phyloP scores from a whole-genome alignment of 768 basidiomycete genomes.

The Pleurotus tuber-regium region DNA sequence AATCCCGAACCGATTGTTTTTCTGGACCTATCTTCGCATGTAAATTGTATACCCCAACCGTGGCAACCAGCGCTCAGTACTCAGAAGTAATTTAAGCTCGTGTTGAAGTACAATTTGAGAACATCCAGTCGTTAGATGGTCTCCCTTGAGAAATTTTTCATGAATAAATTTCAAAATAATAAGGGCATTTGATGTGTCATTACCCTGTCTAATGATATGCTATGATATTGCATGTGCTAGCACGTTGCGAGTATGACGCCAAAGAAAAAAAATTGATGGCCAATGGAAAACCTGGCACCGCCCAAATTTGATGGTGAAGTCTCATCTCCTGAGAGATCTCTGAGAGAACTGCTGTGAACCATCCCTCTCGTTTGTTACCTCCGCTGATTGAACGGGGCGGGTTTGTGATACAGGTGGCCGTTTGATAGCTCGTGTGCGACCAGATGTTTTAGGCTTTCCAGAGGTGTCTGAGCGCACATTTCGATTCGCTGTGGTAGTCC shows the following conservation, averaged over 20 bases:
- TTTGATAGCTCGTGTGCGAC: conserved; percentile 2
- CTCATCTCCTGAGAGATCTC: conserved; percentile 5
- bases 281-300: no score
- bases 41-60: no score
- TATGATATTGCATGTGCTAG: conserved; percentile 2
- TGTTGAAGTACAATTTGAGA: no score
- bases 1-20: no score
- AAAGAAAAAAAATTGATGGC: neutral
- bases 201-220: no score
- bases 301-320: neutral
- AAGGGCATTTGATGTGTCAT: no score
- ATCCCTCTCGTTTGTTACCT: neutral
- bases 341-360: neutral
- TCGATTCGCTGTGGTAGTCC: neutral
- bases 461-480: neutral
- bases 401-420: conserved; percentile 1
- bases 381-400: conserved; percentile 1
- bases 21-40: no score
- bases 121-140: no score
- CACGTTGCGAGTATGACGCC: neutral
- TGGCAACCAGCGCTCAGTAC: no score
- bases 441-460: neutral
- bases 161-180: no score
- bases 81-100: no score
- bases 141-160: no score